A percentile compares a stretch with the other conserved stretches of the same genome.
phyloP scores from a whole-genome alignment of 371 early-diverging fungal species.

The Chytridiales sp. region DNA sequence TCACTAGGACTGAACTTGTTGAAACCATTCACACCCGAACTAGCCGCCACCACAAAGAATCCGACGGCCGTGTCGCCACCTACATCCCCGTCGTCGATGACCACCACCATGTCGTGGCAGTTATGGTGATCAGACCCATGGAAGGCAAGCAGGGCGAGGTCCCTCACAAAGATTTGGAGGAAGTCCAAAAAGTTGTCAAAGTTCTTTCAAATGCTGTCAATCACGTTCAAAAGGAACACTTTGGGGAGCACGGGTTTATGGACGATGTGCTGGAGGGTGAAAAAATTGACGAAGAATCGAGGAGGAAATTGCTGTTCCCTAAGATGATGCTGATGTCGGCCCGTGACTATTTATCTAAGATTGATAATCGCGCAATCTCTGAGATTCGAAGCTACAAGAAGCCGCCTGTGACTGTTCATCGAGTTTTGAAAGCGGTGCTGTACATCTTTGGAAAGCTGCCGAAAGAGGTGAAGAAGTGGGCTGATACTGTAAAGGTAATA shows the following conservation, averaged over 20 bases:
- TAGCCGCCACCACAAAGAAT: conserved; percentile 11
- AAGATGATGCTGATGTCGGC: conserved; percentile 47
- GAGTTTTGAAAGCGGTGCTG: conserved; percentile 50
- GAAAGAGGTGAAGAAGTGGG: conserved; percentile 37
- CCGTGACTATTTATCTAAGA: conserved; percentile 31
- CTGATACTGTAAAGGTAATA: conserved; percentile 43
- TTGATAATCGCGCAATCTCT: conserved; percentile 44
- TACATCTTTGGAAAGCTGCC: conserved; percentile 53
- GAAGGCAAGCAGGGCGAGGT: conserved; percentile 20
- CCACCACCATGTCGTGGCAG: conserved; percentile 23
- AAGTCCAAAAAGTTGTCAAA: conserved; percentile 19
- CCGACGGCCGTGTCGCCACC: conserved; percentile 17
- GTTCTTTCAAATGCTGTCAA: conserved; percentile 20
- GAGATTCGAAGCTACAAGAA: conserved; percentile 55
- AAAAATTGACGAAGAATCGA: conserved; percentile 41
- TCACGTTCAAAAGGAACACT: conserved; percentile 19
- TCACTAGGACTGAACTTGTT: conserved; percentile 3
- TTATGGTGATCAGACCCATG: conserved; percentile 18
- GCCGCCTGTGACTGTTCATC: conserved; percentile 51
- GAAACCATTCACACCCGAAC: conserved; percentile 20
- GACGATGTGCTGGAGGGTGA: conserved; percentile 38
- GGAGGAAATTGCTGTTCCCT: conserved; percentile 45
- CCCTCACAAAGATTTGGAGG: conserved; percentile 28
- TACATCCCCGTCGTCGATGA: conserved; percentile 35
- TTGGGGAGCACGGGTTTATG: conserved; percentile 19